These are phyloP conservation scores for Pseudocercospora musae DNA, from an alignment of 2,329 filamentous ascomycete species.

Conservation along the genomic window DNA sequence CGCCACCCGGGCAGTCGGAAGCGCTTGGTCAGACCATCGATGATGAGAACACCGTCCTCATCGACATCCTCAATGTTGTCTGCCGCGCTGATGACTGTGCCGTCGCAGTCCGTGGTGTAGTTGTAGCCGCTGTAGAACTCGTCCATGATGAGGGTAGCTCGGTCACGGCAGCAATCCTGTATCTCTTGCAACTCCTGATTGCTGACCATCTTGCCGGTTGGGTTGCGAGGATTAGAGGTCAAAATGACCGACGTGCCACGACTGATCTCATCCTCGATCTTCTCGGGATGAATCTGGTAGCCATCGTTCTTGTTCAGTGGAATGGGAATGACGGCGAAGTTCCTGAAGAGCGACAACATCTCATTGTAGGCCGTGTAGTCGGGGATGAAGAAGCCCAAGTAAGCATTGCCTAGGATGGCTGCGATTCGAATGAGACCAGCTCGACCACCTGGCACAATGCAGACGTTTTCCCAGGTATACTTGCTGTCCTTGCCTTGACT, in stretches of 20 bases:
- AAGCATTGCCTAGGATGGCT: constrained; percentile 82
- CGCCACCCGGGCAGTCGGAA: constrained; percentile 96
- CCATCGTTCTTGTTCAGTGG: constrained; percentile 80
- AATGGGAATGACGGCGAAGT: constrained; percentile 83
- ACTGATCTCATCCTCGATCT: constrained; percentile 67
- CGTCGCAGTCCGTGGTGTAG: constrained; percentile 89
- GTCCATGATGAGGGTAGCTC: constrained; percentile 89
- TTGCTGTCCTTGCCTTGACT: constrained; percentile 78
- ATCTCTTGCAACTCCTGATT: constrained; percentile 85
- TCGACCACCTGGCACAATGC: constrained; percentile 89
- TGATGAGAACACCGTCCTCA: constrained; percentile 78
- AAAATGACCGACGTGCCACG: constrained; percentile 66
- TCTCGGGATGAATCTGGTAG: constrained; percentile 90
- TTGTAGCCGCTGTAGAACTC: constrained; percentile 96
- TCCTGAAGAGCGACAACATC: constrained; percentile 93
- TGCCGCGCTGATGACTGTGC: constrained; percentile 81
- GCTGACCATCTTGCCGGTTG: constrained; percentile 81
- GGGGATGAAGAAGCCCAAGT: constrained; percentile 62
- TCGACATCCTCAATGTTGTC: constrained; percentile 89
- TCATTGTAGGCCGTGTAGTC: constrained; percentile 97
- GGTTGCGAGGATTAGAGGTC: constrained; percentile 93
- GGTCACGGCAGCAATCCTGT: constrained; percentile 86
- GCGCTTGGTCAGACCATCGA: constrained; percentile 93
- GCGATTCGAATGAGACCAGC: constrained; percentile 93
- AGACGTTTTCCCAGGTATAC: constrained; percentile 97